Conservation (phyloP, 495 filamentous ascomycete species). For the Pyronema omphalodes region DNA sequence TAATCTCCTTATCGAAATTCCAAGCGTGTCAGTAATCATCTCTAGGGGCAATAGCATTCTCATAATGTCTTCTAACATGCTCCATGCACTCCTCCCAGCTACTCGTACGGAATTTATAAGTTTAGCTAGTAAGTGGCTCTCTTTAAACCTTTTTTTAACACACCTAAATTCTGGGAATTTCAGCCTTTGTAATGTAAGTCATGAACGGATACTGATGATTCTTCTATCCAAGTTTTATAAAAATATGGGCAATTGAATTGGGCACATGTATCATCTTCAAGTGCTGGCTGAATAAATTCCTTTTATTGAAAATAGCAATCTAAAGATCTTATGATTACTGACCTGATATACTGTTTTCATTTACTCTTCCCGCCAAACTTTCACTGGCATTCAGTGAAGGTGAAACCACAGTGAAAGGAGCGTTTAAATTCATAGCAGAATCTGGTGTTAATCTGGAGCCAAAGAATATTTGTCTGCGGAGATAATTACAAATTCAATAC, state of each 20-base stretch:
- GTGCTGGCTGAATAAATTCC: neutral
- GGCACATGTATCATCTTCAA: neutral
- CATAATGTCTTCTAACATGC: slow-evolving; percentile 69
- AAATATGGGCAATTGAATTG: too few species aligned
- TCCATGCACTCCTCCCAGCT: slow-evolving; percentile 81
- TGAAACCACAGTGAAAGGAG: slow-evolving; percentile 60
- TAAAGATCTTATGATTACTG: too few species aligned
- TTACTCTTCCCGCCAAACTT: slow-evolving; percentile 82
- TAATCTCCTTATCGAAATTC: neutral
- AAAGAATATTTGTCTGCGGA: neutral
- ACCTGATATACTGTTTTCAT: too few species aligned
- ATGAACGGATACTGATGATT: neutral
- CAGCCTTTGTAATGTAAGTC: neutral
- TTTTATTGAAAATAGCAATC: neutral
- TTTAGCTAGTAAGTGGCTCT: slow-evolving; percentile 38
- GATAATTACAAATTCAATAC: too few species aligned
- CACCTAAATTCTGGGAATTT: slow-evolving; percentile 28
- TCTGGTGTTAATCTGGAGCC: neutral
- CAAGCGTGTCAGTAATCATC: neutral
- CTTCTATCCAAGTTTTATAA: neutral
- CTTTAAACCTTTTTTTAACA: slow-evolving; percentile 43
- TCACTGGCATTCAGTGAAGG: slow-evolving; percentile 57
- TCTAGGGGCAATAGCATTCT: slow-evolving; percentile 27
- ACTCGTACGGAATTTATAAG: slow-evolving; percentile 49
- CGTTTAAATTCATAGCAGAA: slow-evolving; percentile 23